These are phyloP conservation scores for Phytophthora tubulina DNA, from an alignment of 352 stramenopile species.

Conservation along the genomic window DNA sequence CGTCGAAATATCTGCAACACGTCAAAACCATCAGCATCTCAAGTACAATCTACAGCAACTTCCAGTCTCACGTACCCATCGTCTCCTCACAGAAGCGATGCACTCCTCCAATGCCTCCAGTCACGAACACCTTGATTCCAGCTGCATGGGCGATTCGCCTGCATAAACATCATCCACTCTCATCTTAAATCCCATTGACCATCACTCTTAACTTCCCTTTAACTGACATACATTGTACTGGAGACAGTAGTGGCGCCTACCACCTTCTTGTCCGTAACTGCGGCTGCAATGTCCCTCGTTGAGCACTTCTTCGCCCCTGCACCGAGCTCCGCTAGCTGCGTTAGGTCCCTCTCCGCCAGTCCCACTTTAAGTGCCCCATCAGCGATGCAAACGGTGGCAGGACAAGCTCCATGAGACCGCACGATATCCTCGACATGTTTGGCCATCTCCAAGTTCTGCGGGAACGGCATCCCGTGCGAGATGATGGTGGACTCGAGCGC, in stretches of 20 bases:
- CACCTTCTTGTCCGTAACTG: conserved; percentile 73
- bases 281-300: conserved; percentile 84
- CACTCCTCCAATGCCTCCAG: conserved; percentile 96
- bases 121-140: conserved; percentile 98
- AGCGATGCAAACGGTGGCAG: conserved; percentile 98
- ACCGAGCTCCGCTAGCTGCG: conserved; percentile 73
- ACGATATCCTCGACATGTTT: conserved; percentile 93
- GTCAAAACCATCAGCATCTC: conserved; percentile 7
- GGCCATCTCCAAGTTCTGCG: conserved; percentile 96
- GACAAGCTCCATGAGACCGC: conserved; percentile 82
- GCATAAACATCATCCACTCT: conserved; percentile 2
- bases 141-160: conserved; percentile 93
- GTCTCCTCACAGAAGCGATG: conserved; percentile 95
- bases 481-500: conserved; percentile 99
- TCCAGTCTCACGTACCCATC: conserved; percentile 71
- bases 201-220: neutral
- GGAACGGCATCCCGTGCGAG: conserved; percentile 98
- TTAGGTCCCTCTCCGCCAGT: conserved; percentile 65
- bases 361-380: conserved; percentile 91
- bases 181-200: neutral
- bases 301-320: conserved; percentile 77
- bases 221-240: conserved; percentile 90
- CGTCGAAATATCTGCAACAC: conserved; percentile 91
- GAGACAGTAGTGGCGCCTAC: conserved; percentile 97
- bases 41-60: neutral